Evolutionary conservation across 129 eudicot genomes (phyloP), one percentile per base, ranked within the genome.

Genomic region (Logfia minima): DNA sequence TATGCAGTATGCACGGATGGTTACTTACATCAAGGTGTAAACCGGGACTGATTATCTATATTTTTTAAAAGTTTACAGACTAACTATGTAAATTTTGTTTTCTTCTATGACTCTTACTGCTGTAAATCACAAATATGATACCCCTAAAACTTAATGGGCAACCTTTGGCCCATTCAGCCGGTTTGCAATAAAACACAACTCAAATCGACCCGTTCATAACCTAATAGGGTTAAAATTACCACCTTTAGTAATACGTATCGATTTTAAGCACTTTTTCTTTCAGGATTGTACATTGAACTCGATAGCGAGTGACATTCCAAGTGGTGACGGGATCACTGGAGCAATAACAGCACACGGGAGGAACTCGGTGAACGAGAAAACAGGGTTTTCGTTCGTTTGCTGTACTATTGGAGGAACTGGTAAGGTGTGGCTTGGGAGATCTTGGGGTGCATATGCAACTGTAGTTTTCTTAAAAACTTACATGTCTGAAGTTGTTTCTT

Each of bases 391-490:
- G 0, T 94, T 94, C 70, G 85, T 94, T 56, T 85, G 85, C 43
- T 94, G 97, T 75, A 76, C 52, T 24, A 82, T 94, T 31, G 18
- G n/a, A n/a, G 98, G 98, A 7, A 81, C 70, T 3, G 98, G 98
- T 16, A 89, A 51, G 21, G 86, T 91, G 51, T 91, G 89, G 96
- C 93, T 94, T 1, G 98, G 98, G 8, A 83, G 98, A 72, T 93
- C 98, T 21, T 94, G 97, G 98, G 93, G 97, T n/a, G 24, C 43
- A 52, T 91, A 83, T 74, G 86, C 98, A 3, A 91, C 97, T 1
- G 86, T 79, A 0, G 81, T 94, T 8, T 94, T 84, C 72, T 31
- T 90, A 10, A 84, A 80, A 26, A 83, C 96, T 70, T 81, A 75
- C 71, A 89, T 94, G 97, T 78, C 93, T 8, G 77, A 66, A 5